Base-by-base conservation (phyloP, 1,284 basidiomycete genomes). In the Tetrapyrgos nigripes region DNA sequence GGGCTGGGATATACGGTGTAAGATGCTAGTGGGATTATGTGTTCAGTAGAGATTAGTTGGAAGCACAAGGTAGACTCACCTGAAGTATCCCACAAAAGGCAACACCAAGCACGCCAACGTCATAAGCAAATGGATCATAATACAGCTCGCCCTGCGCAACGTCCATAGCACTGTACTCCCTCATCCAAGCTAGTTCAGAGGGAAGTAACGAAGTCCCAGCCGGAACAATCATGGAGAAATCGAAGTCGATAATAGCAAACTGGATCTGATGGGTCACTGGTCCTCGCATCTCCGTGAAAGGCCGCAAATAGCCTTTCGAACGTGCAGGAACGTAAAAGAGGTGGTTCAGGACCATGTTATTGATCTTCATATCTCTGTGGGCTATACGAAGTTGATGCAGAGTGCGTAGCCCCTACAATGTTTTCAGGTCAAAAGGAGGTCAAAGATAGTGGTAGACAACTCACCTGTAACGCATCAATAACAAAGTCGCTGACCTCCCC, bases 281-380 rank as follows among this genome's bases (percentile, higher is more conserved):
- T 9, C 33, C 55, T 1, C 55, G 55, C 48, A 50, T 37, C 29
- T 28, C 33, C 48, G 24, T 48, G 24, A 31, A 56, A 11, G 21
- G 50, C 9, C 50, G 31, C 24, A n/a, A 14, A 19, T 19, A 19
- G 44, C 35, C 37, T 40, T 40, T 40, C 13, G 31, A 56, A 23
- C 46, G 40, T 19, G 35, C 49, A 35, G 55, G 55, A n/a, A 57
- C 17, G 4, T 40, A 21, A 24, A 57, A 52, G 9, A 57, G 55
- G n/a, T 57, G 55, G 23, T 57, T 51, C 49, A 57, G 31, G 0
- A 57, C 55, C 49, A 57, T 50, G 24, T 57, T 57, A 44, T 57
- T 57, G 3, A 57, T 51, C 21, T 57, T 57, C 27, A 57, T 57
- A 24, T 57, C 55, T 29, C 55, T 37, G 37, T 57, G 55, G 10